Evolutionary conservation across 2,329 filamentous ascomycete genomes (phyloP).

Genomic region (Penicillium sp.): DNA sequence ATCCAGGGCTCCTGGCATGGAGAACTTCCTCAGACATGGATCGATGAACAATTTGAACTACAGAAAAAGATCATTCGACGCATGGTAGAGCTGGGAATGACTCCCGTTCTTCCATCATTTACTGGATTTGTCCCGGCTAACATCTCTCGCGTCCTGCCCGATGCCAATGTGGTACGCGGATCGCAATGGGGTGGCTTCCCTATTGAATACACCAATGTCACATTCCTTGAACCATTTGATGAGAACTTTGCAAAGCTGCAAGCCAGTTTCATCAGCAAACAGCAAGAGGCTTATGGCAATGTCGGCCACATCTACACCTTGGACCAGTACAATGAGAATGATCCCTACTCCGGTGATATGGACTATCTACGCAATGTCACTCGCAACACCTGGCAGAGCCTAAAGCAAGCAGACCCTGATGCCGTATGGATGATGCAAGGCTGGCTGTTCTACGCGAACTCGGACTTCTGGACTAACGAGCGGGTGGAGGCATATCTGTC

Average conservation of each 20-base stretch:
- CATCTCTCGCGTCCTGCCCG: conserved; percentile 42
- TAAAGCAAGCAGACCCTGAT: conserved; percentile 48
- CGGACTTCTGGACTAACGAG: conserved; percentile 49
- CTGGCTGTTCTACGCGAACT: conserved; percentile 50
- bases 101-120: conserved; percentile 50
- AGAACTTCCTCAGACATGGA: conserved; percentile 45
- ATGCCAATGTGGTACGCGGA: conserved; percentile 45
- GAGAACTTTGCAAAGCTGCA: conserved; percentile 45
- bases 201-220: conserved; percentile 44
- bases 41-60: conserved; percentile 47
- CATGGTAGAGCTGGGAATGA: conserved; percentile 54
- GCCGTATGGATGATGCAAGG: conserved; percentile 55
- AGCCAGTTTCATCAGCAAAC: conserved; percentile 47
- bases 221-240: conserved; percentile 50
- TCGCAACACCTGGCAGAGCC: conserved; percentile 45
- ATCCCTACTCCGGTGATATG: conserved; percentile 46
- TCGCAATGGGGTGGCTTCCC: conserved; percentile 46
- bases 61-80: conserved; percentile 49
- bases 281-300: conserved; percentile 48
- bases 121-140: conserved; percentile 50
- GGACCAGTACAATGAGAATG: conserved; percentile 54
- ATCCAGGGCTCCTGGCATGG: conserved; percentile 51
- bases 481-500: conserved; percentile 50
- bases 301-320: conserved; percentile 50
- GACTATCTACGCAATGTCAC: conserved; percentile 46